Percentiles rank a stretch among this genome's conserved stretches.
phyloP scores from a whole-genome alignment of 2,329 filamentous ascomycete genomes.

The Colletotrichum liriopes region DNA sequence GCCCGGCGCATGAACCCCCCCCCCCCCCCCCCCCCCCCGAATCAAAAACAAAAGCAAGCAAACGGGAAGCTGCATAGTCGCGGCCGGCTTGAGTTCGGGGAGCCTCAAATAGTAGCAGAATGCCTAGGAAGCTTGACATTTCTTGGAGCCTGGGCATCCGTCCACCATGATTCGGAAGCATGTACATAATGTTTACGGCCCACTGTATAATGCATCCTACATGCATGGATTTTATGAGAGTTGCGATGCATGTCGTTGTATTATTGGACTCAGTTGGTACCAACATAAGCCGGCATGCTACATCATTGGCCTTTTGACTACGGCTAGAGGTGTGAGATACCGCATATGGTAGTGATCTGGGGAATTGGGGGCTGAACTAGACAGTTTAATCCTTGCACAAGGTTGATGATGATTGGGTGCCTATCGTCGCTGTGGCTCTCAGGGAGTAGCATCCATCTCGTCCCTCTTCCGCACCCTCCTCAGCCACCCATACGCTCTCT shows the following conservation, averaged over 20 bases:
- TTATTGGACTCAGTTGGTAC: conserved; percentile 16
- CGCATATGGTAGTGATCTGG: conserved; percentile 21
- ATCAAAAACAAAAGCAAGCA: neutral
- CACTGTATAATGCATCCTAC: conserved; percentile 19
- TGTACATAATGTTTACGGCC: conserved; percentile 8
- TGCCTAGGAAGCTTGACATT: conserved; percentile 29
- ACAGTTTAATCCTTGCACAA: conserved; percentile 10
- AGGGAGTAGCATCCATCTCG: neutral
- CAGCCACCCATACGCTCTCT: neutral
- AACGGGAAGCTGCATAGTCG: conserved; percentile 27
- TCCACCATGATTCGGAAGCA: conserved; percentile 1
- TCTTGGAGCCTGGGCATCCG: conserved; percentile 21
- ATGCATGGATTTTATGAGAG: neutral
- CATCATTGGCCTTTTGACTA: conserved; percentile 8
- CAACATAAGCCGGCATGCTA: conserved; percentile 24
- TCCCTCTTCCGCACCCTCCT: neutral
- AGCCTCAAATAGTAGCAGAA: conserved; percentile 27
- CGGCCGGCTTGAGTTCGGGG: neutral
- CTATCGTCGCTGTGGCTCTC: conserved; percentile 7
- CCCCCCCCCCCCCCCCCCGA: too few relatives aligned
- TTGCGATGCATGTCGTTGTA: conserved; percentile 19
- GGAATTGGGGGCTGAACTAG: conserved; percentile 9
- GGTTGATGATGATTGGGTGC: conserved; percentile 18
- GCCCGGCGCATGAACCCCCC: conserved; percentile 4
- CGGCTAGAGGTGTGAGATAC: conserved; percentile 6